Evolutionary conservation across 1,284 basidiomycete species (phyloP), one percentile per base, ranked within the genome.

Genomic region (Heterobasidion occidentale): DNA sequence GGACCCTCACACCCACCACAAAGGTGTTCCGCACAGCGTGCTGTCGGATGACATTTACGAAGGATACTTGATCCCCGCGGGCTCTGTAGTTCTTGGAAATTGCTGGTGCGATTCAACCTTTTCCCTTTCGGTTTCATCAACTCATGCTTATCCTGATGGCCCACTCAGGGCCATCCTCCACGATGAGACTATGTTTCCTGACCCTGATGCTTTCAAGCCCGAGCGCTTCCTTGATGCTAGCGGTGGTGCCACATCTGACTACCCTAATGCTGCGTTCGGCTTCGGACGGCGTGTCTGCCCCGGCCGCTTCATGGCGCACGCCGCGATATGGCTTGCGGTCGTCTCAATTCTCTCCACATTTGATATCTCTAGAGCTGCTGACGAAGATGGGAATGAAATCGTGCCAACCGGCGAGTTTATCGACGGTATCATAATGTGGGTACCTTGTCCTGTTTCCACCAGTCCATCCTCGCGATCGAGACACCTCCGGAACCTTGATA

Each of bases 271-370:
- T 14, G 58, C 53, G 14, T 65, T 65, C 53, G 64, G 64, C 27
- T 65, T 65, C 52, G 64, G 64, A 15, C 56, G 60, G 5, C 54
- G 69, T 19, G 9, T 20, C 9, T 56, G 55, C 17, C 55, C 55
- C 17, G 70, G 70, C 1, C 59, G 63, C 1, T 63, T 58, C 56
- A 57, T 71, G 33, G 70, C 70, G 1, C 63, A 67, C 34, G 60
- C 64, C 15, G 62, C 64, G 2, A 54, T 72, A n/a, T 72, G 63
- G 61, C 60, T 72, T 45, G 56, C 66, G 1, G 52, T 71, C 19
- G 66, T 65, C 0, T 65, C 62, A 9, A 59, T 66, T 0, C 55
- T 70, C 12, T 64, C 68, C 9, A 58, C 60, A n/a, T 70, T 66
- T 59, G 61, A 69, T 15, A 64, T 72, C 35, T 49, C 58, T 3